Percentiles rank a stretch among this genome's conserved stretches.
These are phyloP conservation scores for Trichoderma sp. DNA, from an alignment of 2,329 filamentous ascomycete species.

Conservation along the genomic window DNA sequence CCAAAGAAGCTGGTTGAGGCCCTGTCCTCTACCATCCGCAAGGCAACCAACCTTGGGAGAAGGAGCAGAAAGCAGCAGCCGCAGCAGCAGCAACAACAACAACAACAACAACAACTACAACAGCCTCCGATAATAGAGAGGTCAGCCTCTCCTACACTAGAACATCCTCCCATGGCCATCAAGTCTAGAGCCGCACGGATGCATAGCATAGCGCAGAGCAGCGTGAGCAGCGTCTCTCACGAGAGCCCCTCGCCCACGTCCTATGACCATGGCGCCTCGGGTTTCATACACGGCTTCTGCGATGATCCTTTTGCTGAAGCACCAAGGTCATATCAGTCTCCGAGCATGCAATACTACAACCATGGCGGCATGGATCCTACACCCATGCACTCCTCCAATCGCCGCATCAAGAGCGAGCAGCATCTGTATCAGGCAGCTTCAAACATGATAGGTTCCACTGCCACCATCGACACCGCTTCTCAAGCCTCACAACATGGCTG, in stretches of 20 bases:
- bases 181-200: slow-evolving; percentile 32
- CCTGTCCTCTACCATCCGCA: slow-evolving; percentile 41
- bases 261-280: slow-evolving; percentile 28
- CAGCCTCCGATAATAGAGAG: slow-evolving; percentile 21
- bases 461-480: background rate
- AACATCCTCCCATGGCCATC: slow-evolving; percentile 34
- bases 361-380: slow-evolving; percentile 34
- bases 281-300: slow-evolving; percentile 37
- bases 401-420: slow-evolving; percentile 31
- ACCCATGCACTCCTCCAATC: slow-evolving; percentile 39
- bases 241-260: slow-evolving; percentile 27
- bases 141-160: slow-evolving; percentile 33
- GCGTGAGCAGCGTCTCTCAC: slow-evolving; percentile 18
- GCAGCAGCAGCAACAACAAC: background rate
- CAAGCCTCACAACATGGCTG: slow-evolving; percentile 21
- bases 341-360: slow-evolving; percentile 32
- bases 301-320: slow-evolving; percentile 41
- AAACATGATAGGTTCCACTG: background rate
- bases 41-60: slow-evolving; percentile 36
- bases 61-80: slow-evolving; percentile 29
- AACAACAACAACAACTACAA: background rate
- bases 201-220: slow-evolving; percentile 22
- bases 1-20: slow-evolving; percentile 42
- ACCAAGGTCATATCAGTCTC: slow-evolving; percentile 24
- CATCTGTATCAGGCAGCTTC: slow-evolving; percentile 24